Base-by-base conservation (phyloP, 108 stramenopile genomes). In the Pseudonitzschia pungens region DNA sequence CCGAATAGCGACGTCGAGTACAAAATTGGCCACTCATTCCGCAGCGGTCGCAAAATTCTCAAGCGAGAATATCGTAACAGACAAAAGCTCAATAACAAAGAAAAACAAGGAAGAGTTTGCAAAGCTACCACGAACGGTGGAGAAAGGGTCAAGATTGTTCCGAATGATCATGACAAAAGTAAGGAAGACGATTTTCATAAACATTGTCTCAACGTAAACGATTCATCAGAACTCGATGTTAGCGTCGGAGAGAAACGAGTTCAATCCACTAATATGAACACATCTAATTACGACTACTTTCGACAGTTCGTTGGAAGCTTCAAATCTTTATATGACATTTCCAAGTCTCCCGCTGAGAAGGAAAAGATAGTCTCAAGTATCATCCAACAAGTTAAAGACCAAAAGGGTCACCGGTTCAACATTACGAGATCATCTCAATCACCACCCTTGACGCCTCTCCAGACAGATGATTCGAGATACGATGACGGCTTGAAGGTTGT, bases 1-100 rank as follows among this genome's bases (percentile, higher is more conserved):
- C 26, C 54, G 22, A 10, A 55, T 20, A 22, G 26, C 22, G 16
- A 55, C 22, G 54, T 55, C 20, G 54, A 55, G 10, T 55, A 55
- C 24, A 55, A 55, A 20, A 55, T 55, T 10, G 22, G 54, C 54
- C 54, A 55, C 54, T 55, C 54, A 55, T 55, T 55, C 22, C 54
- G 54, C 22, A 55, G 54, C 26, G 24, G 24, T 24, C 54, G 54
- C 24, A 55, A 55, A 10, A 22, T 26, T 3, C 54, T 55, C 6
- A 55, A 55, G 54, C 54, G 45, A 48, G 18, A 48, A 18, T 12
- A 48, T 18, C 18, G 45, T 8, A 14, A 48, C 14, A 18, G 26
- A 11, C 54, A 55, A 24, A 55, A 55, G 9, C 16, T n/a, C 50
- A 16, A 51, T 4, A 16, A n/a, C 2, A 51, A 51, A 51, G 50